Evolutionary conservation across 1,284 basidiomycete species (phyloP), one percentile per base, ranked within the genome.

Genomic region (Ganoderma sinense): DNA sequence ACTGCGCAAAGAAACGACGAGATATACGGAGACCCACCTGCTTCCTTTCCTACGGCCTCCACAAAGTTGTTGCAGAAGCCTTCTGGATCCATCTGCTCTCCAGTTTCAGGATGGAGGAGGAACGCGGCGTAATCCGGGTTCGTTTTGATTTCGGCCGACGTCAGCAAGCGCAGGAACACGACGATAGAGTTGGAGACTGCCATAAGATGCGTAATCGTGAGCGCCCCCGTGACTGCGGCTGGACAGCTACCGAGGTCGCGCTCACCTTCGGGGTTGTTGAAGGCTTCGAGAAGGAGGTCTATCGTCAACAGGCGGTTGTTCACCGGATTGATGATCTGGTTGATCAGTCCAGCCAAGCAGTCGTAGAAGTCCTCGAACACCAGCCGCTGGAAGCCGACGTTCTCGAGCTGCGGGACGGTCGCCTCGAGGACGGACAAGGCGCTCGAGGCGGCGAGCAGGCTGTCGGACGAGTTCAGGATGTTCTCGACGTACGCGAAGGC

Each of bases 41-140:
- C 95, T 84, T 97, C 95, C 77, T 91, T 92, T 18, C 94, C 92
- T 61, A 90, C 85, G 1, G 93, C 89, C 73, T 97, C 94, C 39
- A 97, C 95, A 72, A 92, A 89, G 60, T 86, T 84, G 74, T 89
- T 86, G 78, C 94, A 96, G 80, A 96, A 97, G 13, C 88, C 85
- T 8, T 86, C 84, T 6, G 90, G 82, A 2, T 84, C 82, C 76
- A 94, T 85, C 2, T 80, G 85, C 61, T 89, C 86, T 45, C 88
- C 88, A 0, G 89, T 87, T 53, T 93, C 89, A 0, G 92, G 93
- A 69, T 95, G 88, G 73, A 93, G 87, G 7, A 97, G 85, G 83
- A 96, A 96, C 3, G 88, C 88, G 14, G 86, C 84, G 78, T 91
- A 96, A 66, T 89, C 88, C 1, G 87, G 83, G 72, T 94, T 85